Percentiles rank a stretch among this genome's conserved stretches.
phyloP scores from a whole-genome alignment of 2,329 filamentous ascomycete species.

The Cyphellophora attinorum region DNA sequence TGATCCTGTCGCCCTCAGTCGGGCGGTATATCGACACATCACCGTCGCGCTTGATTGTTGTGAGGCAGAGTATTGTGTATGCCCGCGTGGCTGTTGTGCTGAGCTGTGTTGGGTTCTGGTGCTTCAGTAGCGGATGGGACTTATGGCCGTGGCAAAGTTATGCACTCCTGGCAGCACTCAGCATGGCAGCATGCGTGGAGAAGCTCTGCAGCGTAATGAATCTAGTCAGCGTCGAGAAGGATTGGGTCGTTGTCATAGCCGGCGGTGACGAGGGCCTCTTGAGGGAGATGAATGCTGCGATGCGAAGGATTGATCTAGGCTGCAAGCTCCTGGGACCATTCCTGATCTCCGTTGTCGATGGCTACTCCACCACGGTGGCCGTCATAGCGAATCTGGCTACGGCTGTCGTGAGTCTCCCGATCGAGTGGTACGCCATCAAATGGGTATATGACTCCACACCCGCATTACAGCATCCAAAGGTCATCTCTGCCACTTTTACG shows the following conservation, averaged over 20 bases:
- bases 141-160: neutral
- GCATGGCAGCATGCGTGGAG: conserved; percentile 55
- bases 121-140: conserved; percentile 16
- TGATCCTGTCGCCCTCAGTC: conserved; percentile 49
- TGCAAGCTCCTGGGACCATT: conserved; percentile 49
- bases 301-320: conserved; percentile 48
- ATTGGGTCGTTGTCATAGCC: conserved; percentile 44
- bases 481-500: neutral
- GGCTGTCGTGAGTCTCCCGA: conserved; percentile 30
- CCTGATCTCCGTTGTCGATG: conserved; percentile 38
- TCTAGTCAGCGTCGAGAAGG: conserved; percentile 58
- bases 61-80: conserved; percentile 41
- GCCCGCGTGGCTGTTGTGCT: conserved; percentile 33
- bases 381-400: conserved; percentile 37
- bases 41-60: conserved; percentile 39
- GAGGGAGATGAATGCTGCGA: conserved; percentile 40
- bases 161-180: conserved; percentile 23
- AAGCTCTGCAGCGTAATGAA: conserved; percentile 59
- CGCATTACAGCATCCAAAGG: neutral
- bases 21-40: conserved; percentile 53
- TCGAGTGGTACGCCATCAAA: conserved; percentile 33
- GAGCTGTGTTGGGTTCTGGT: conserved; percentile 39
- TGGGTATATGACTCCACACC: conserved; percentile 8
- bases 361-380: conserved; percentile 34
- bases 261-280: conserved; percentile 13